phyloP scores from a whole-genome alignment of 495 filamentous ascomycete species.

The Platismatia glauca region DNA sequence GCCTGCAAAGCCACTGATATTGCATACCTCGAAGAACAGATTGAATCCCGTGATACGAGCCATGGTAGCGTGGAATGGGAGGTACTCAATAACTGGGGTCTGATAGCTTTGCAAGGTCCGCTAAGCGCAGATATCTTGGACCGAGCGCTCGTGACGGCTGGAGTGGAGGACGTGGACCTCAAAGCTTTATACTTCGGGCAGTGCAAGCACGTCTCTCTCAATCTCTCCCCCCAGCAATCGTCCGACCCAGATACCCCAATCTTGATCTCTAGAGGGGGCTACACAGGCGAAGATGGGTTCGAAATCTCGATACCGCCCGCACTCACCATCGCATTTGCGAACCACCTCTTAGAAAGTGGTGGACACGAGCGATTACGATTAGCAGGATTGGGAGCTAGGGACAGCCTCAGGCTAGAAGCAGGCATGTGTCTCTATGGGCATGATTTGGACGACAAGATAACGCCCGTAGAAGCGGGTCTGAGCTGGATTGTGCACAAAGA shows the following conservation, averaged over 20 bases:
- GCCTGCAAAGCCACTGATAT: slow-evolving; percentile 81
- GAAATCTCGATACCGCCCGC: slow-evolving; percentile 71
- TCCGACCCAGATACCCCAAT: slow-evolving; percentile 41
- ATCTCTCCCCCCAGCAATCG: slow-evolving; percentile 17
- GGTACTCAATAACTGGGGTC: slow-evolving; percentile 54
- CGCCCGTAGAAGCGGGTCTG: slow-evolving; percentile 75
- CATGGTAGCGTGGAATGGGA: slow-evolving; percentile 55
- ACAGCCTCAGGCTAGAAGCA: slow-evolving; percentile 87
- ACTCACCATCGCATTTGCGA: slow-evolving; percentile 40
- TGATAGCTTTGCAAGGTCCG: slow-evolving; percentile 86
- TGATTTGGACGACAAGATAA: slow-evolving; percentile 81
- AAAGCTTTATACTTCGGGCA: slow-evolving; percentile 72
- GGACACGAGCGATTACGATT: slow-evolving; percentile 57
- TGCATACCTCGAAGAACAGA: slow-evolving; percentile 56
- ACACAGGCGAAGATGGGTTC: slow-evolving; percentile 97
- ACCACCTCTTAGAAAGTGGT: slow-evolving; percentile 55
- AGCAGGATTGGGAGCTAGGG: slow-evolving; percentile 81
- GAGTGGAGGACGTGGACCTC: slow-evolving; percentile 46
- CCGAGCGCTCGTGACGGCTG: slow-evolving; percentile 40
- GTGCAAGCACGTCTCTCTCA: slow-evolving; percentile 44
- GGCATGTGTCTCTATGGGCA: slow-evolving; percentile 99
- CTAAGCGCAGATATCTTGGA: slow-evolving; percentile 56
- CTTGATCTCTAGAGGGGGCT: slow-evolving; percentile 78
- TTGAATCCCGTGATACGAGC: slow-evolving; percentile 40
- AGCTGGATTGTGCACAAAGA: slow-evolving; percentile 78